Evolutionary conservation across 2,329 filamentous ascomycete species (phyloP).

Genomic region (Aspergillus transmontanensis): DNA sequence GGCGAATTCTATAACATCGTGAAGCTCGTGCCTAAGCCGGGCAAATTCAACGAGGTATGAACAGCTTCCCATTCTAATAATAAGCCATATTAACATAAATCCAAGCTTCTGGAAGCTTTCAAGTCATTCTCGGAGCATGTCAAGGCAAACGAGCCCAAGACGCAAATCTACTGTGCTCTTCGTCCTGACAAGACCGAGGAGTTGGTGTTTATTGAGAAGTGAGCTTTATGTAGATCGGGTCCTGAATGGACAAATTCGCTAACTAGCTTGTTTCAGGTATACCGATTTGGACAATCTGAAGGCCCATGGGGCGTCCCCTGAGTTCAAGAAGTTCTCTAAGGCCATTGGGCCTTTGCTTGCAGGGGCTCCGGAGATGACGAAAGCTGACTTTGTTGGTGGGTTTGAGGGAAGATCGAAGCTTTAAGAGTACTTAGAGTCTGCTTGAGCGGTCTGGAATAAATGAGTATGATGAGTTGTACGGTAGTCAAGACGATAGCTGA

Average conservation of each 20-base stretch:
- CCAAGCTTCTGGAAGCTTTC: slow-evolving; percentile 21
- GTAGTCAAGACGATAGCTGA: background rate
- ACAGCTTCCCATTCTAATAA: background rate
- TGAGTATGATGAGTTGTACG: background rate
- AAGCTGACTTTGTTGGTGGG: slow-evolving; percentile 17
- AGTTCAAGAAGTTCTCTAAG: slow-evolving; percentile 21
- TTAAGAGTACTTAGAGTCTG: slow-evolving; percentile 1
- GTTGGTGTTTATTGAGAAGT: slow-evolving; percentile 25
- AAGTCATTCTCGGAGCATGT: slow-evolving; percentile 19
- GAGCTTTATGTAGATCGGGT: background rate
- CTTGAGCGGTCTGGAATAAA: background rate
- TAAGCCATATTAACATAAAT: background rate
- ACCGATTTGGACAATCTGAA: slow-evolving; percentile 21
- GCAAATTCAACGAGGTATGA: slow-evolving; percentile 22
- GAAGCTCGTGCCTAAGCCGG: slow-evolving; percentile 23
- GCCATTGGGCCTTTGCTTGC: slow-evolving; percentile 18
- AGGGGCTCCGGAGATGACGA: slow-evolving; percentile 18
- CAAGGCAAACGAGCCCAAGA: slow-evolving; percentile 21
- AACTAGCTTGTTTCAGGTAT: slow-evolving; percentile 12
- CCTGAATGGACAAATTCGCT: background rate
- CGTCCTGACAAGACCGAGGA: slow-evolving; percentile 19
- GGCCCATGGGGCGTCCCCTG: slow-evolving; percentile 15
- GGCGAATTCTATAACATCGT: slow-evolving; percentile 23
- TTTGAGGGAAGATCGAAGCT: slow-evolving; percentile 24
- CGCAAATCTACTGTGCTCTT: slow-evolving; percentile 24